These are phyloP conservation scores for Pelargonium myrrhifolium DNA, from an alignment of 441 rosid genomes.

Conservation along the genomic window DNA sequence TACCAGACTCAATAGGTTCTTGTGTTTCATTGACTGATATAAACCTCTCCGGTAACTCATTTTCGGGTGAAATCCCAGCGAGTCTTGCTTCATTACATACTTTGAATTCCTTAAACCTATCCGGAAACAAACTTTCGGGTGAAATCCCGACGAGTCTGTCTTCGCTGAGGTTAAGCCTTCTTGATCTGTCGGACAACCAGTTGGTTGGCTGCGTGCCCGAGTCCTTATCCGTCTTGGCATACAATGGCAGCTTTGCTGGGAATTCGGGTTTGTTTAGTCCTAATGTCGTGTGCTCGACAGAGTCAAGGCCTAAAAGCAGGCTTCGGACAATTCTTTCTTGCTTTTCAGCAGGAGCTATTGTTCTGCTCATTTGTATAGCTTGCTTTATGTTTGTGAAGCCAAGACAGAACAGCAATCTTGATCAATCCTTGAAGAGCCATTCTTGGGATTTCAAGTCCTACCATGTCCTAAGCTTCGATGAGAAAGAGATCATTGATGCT, in stretches of 20 bases:
- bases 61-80: constrained; percentile 47
- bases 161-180: constrained; percentile 38
- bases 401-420: constrained; percentile 16
- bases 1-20: constrained; percentile 40
- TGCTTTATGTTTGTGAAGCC: constrained; percentile 28
- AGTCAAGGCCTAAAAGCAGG: background rate
- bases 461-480: constrained; percentile 34
- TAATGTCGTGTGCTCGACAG: constrained; percentile 8
- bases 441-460: constrained; percentile 47
- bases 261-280: constrained; percentile 44
- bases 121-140: constrained; percentile 46
- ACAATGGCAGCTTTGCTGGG: constrained; percentile 37
- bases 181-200: constrained; percentile 49
- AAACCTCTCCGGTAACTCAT: constrained; percentile 39
- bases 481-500: constrained; percentile 40
- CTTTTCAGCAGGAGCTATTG: constrained; percentile 24
- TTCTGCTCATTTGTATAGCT: constrained; percentile 23
- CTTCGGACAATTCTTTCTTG: constrained; percentile 22
- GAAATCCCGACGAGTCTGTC: constrained; percentile 39
- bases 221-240: constrained; percentile 28
- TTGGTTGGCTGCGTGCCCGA: constrained; percentile 43
- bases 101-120: constrained; percentile 47
- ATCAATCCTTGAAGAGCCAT: constrained; percentile 22
- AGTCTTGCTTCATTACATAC: constrained; percentile 29
- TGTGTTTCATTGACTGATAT: constrained; percentile 33